phyloP scores from a whole-genome alignment of 768 basidiomycete genomes.

The Termitomyces sp. region DNA sequence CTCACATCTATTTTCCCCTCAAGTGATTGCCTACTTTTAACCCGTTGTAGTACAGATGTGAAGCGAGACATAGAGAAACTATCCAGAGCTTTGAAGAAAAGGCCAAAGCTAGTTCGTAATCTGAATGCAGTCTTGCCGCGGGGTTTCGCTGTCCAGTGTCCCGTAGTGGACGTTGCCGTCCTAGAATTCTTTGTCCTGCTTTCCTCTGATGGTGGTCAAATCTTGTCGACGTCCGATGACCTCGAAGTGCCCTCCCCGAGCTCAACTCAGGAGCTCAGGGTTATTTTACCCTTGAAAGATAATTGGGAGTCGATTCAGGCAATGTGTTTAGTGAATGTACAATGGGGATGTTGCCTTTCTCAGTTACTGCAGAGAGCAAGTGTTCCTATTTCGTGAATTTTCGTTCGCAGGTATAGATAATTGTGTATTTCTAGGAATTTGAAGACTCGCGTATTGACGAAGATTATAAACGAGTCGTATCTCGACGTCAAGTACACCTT shows the following conservation, averaged over 20 bases:
- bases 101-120: constrained; percentile 7
- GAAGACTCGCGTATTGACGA: neutral
- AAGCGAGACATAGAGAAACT: neutral
- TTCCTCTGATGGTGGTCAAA: neutral
- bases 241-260: neutral
- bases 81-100: neutral
- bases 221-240: constrained; percentile 5
- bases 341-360: constrained; percentile 9
- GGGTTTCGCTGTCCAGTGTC: constrained; percentile 8
- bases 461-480: constrained; percentile 4
- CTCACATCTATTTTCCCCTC: neutral
- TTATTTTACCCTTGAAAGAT: neutral
- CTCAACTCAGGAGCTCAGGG: constrained; percentile 3
- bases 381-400: neutral
- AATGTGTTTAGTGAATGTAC: neutral
- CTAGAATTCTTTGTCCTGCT: constrained; percentile 4
- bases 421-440: neutral
- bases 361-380: constrained; percentile 10
- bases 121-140: constrained; percentile 10
- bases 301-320: neutral
- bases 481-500: constrained; percentile 16
- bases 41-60: neutral
- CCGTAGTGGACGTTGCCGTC: neutral
- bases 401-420: neutral
- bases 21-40: neutral